A percentile compares a stretch with the other conserved stretches of the same genome.
Conservation (phyloP, 2,329 filamentous ascomycete genomes). For the Epichloe brachyelytri region DNA sequence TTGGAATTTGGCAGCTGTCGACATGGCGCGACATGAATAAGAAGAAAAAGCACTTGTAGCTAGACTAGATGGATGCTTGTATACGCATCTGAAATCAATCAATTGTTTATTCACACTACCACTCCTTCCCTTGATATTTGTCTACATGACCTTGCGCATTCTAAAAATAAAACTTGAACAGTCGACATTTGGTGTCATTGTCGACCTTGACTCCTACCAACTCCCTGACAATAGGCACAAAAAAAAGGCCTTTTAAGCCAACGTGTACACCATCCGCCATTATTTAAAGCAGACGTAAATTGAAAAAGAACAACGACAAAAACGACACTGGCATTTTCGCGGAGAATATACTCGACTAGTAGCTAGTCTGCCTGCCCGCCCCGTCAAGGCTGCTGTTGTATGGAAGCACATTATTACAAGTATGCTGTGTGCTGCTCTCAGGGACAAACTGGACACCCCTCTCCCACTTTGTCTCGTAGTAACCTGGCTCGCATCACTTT, state of each 20-base stretch:
- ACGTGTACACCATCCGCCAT: neutral
- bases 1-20: neutral
- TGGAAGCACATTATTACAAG: neutral
- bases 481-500: conserved; percentile 82
- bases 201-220: neutral
- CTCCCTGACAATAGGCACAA: neutral
- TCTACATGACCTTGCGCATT: neutral
- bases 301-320: neutral
- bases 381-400: neutral
- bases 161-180: neutral
- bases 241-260: neutral
- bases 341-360: neutral
- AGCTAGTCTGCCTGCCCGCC: neutral
- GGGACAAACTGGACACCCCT: conserved; percentile 49
- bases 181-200: neutral
- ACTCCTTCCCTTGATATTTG: neutral
- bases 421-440: neutral
- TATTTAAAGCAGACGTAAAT: neutral
- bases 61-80: conserved; percentile 1
- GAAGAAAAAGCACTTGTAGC: neutral
- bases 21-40: neutral
- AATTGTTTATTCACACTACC: neutral
- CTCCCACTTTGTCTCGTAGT: conserved; percentile 54
- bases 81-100: neutral
- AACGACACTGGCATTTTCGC: neutral